A percentile compares a stretch with the other conserved stretches of the same genome.
These are phyloP conservation scores for Tetracladium marchalianum DNA, from an alignment of 495 filamentous ascomycete species.

Conservation along the genomic window DNA sequence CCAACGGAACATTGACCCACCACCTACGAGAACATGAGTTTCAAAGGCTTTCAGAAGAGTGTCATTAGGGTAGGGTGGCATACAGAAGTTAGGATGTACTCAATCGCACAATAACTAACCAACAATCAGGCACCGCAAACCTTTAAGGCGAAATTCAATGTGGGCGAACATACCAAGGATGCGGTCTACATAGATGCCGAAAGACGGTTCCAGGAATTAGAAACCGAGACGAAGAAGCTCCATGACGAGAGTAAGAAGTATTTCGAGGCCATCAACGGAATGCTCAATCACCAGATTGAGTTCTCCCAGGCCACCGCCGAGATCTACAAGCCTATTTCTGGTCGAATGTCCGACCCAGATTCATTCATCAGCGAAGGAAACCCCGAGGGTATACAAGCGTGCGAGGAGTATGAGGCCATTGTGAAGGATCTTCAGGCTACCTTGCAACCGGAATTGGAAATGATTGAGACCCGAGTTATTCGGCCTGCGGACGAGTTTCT, in stretches of 20 bases:
- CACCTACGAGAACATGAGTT: constrained; percentile 59
- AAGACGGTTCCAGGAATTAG: constrained; percentile 85
- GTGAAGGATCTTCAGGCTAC: constrained; percentile 85
- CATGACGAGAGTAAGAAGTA: constrained; percentile 95
- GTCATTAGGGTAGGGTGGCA: constrained; percentile 56
- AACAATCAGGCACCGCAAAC: constrained; percentile 69
- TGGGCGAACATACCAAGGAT: constrained; percentile 91
- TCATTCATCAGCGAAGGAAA: constrained; percentile 74
- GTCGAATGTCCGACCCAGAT: constrained; percentile 87
- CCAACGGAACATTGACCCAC: too few species aligned
- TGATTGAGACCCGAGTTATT: constrained; percentile 91
- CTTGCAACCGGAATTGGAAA: constrained; percentile 84
- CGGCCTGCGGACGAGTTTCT: constrained; percentile 89
- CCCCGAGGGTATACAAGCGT: constrained; percentile 87
- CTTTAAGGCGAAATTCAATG: constrained; percentile 83
- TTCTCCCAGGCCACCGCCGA: constrained; percentile 93
- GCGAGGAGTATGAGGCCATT: constrained; percentile 91
- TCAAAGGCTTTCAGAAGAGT: constrained; percentile 90
- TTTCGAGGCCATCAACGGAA: constrained; percentile 95
- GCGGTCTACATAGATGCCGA: constrained; percentile 91
- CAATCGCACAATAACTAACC: constrained; percentile 15
- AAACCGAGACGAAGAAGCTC: constrained; percentile 89
- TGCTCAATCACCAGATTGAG: constrained; percentile 96
- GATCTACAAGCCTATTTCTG: constrained; percentile 97
- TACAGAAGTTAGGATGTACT: constrained; percentile 6